Conservation (phyloP, 2,329 filamentous ascomycete genomes). For the Epichloe elymi region DNA sequence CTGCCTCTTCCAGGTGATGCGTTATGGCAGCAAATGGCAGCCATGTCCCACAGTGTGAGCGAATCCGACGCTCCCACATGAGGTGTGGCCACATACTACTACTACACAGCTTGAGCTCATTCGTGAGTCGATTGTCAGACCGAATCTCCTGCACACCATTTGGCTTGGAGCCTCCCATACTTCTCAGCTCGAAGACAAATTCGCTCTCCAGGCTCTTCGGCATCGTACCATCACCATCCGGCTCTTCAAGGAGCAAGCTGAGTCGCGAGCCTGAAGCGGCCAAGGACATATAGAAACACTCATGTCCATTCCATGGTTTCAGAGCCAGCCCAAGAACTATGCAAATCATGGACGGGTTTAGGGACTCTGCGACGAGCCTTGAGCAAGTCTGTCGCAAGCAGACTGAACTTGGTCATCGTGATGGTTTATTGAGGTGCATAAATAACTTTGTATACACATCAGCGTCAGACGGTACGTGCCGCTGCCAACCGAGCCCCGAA, state of each 20-base stretch:
- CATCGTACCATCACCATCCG: no score
- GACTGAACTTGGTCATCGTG: constrained; percentile 10
- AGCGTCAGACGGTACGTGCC: constrained; percentile 9
- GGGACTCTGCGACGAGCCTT: constrained; percentile 8
- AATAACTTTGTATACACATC: constrained; percentile 7
- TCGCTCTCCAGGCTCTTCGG: no score
- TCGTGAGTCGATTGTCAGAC: constrained; percentile 16
- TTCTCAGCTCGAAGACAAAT: no score
- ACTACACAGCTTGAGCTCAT: constrained; percentile 14
- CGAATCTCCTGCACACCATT: constrained; percentile 12
- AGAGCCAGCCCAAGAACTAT: constrained; percentile 12
- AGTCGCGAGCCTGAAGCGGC: no score
- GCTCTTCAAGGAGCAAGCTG: no score
- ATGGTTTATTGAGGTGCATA: constrained; percentile 8
- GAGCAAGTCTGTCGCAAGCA: constrained; percentile 8
- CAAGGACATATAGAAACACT: constrained; percentile 14
- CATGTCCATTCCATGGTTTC: constrained; percentile 5
- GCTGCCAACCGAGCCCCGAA: no score
- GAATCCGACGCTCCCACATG: no score
- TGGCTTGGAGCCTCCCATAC: no score
- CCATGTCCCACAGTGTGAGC: no score
- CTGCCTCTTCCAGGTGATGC: no score
- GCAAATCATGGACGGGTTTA: constrained; percentile 10
- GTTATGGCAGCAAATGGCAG: no score
- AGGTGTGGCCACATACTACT: no score